A percentile compares a stretch with the other conserved stretches of the same genome.
Conservation (phyloP, 177 flowering plant genomes). For the Vitis hybrid region DNA sequence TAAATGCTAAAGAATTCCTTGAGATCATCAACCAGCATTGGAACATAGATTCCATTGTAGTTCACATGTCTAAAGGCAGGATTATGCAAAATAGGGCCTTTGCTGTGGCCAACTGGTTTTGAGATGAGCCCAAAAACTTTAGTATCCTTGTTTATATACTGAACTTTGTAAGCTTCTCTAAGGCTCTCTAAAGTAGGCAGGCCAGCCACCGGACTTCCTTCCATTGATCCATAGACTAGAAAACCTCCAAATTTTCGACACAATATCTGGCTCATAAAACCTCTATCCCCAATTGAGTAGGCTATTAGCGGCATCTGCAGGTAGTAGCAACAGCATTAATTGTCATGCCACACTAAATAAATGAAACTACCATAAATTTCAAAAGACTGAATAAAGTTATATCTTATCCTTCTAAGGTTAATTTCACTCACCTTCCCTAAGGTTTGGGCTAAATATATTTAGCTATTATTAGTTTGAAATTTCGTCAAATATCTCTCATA, state of each 20-base stretch:
- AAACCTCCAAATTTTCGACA: slow-evolving; percentile 55
- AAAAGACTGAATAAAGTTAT: no score
- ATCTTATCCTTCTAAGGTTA: no score
- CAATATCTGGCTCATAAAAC: slow-evolving; percentile 59
- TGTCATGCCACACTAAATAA: no score
- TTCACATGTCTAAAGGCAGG: slow-evolving; percentile 52
- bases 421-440: no score
- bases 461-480: no score
- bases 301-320: slow-evolving; percentile 63
- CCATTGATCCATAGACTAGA: slow-evolving; percentile 50
- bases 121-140: slow-evolving; percentile 63
- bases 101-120: slow-evolving; percentile 77
- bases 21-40: slow-evolving; percentile 61
- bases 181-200: slow-evolving; percentile 48
- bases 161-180: slow-evolving; percentile 36
- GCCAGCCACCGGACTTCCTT: slow-evolving; percentile 47
- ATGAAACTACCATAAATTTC: no score
- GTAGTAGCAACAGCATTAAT: not conserved
- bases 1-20: slow-evolving; percentile 48
- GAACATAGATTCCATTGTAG: slow-evolving; percentile 68
- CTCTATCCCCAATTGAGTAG: slow-evolving; percentile 50
- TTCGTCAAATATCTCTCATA: no score
- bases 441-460: no score
- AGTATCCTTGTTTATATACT: slow-evolving; percentile 40
- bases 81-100: slow-evolving; percentile 69